Evolutionary conservation across 2,329 filamentous ascomycete genomes (phyloP), one percentile per base, ranked within the genome.

Genomic region (Coleophoma crateriformis): DNA sequence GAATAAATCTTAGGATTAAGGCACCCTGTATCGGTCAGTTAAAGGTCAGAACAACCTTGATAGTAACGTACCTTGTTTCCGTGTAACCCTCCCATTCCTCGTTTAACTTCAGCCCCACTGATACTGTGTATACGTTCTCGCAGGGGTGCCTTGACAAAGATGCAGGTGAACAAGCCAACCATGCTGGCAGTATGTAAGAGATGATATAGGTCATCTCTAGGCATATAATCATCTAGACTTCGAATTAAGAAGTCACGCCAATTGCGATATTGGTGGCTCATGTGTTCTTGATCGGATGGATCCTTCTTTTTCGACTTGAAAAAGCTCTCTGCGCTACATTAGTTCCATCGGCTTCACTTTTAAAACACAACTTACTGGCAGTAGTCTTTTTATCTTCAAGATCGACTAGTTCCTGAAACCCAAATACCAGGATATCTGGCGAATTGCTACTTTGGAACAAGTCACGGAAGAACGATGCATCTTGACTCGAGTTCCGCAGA

Each of bases 361-460:
- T 7, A 2, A 27, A 27, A 10, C 8, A 10, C 27, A 51, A 75
- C 78, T 63, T 68, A 82, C 83, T 96, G n/a, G 94, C 94, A 19
- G 92, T 97, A 46, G 95, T 87, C 58, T 91, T 95, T 72, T 97
- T 97, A 70, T 99, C 89, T 67, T 99, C 94, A 7, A 99, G 75
- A 63, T 99, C 94, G 4, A 99, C 94, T n/a, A 99, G 77, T 68
- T 99, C 94, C 67, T 99, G 94, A 67, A 99, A 99, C 1, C 91
- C 92, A 73, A 99, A 99, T 1, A 97, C 81, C 2, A 97, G 71
- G 45, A 99, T 90, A 59, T 97, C 94, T 0, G 94, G 90, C 7
- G 87, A 83, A 37, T 85, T 79, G 54, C 87, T 84, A n/a, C 79
- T 81, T 55, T 85, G 80, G 22, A 99, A 74, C 14, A 95, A 77